Evolutionary conservation across 805 yeast species (phyloP).

Genomic region (Sugiyamaella valdiviana): DNA sequence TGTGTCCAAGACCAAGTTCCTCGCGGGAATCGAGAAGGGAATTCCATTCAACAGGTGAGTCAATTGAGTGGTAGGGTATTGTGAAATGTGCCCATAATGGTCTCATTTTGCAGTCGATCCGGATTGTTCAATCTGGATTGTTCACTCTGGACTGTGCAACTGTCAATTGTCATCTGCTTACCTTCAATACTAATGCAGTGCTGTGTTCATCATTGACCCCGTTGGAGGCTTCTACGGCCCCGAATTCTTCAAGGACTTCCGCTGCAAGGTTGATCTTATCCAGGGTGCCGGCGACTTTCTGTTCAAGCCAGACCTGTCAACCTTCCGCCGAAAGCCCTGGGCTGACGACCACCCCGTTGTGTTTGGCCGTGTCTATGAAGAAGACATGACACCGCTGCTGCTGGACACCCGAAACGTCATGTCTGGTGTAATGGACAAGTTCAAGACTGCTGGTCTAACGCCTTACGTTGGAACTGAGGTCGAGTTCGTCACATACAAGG

Average conservation of each 20-base stretch:
- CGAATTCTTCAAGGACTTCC: neutral
- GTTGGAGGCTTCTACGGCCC: neutral
- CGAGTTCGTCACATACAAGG: neutral
- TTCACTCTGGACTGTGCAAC: too few species aligned
- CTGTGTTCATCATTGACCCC: too few species aligned
- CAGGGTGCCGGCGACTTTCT: neutral
- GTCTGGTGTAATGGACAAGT: neutral
- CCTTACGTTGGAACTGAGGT: conserved; percentile 1
- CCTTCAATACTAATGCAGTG: too few species aligned
- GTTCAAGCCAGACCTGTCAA: conserved; percentile 1
- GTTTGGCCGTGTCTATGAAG: neutral
- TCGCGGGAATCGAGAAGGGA: neutral
- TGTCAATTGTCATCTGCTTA: too few species aligned
- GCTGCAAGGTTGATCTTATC: neutral
- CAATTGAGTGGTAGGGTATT: too few species aligned
- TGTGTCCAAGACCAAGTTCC: neutral
- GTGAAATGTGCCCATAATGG: too few species aligned
- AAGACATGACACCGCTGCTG: neutral
- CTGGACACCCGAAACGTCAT: neutral
- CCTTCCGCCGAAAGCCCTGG: neutral
- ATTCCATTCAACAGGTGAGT: neutral
- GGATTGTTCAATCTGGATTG: too few species aligned
- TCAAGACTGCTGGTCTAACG: neutral
- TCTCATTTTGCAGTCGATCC: too few species aligned
- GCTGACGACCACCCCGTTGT: conserved; percentile 1